Base-by-base conservation (phyloP, 2,329 filamentous ascomycete genomes). In the Fusarium mangiferae region DNA sequence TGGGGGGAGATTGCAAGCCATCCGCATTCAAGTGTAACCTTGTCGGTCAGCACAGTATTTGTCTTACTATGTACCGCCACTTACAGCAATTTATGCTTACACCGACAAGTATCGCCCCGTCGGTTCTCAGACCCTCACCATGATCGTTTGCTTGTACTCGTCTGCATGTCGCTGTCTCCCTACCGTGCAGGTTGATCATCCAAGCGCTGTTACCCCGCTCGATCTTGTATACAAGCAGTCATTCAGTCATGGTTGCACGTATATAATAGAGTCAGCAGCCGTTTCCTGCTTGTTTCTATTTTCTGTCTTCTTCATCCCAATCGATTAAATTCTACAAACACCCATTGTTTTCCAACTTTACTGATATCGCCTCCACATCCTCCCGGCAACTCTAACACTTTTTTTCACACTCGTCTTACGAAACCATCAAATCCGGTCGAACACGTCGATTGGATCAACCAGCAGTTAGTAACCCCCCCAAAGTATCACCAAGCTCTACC, bases 151-250 rank as follows among this genome's bases (percentile, higher is more conserved):
- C 28, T 52, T 62, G 60, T 68, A 57, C 46, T 68, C 61, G 46
- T 54, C 57, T 72, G 52, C 24, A 48, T 57, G 58, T 72, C 54
- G 33, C 56, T 57, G 56, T 48, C 60, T 66, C 65, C 58, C 66
- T 62, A 61, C 33, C 55, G 26, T 49, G 24, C 52, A 67, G 33
- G 44, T 44, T 65, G 61, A 62, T 64, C 66, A 66, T 72, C 74
- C 73, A 77, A 66, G 73, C 73, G 69, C 73, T 60, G 41, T 75
- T 77, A 77, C 75, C 75, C 75, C 75, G 75, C 75, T 77, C 73
- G 69, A 61, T 77, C 49, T 52, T 66, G 41, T 45, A 9, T 33
- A 33, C 33, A 33, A 33, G 30, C 30, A 30, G 56, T 57, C 56
- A 64, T 63, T 62, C 60, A 59, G 38, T 44, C 26, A 39, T 58